Percentiles rank a stretch among this genome's conserved stretches.
phyloP scores from a whole-genome alignment of 2,329 filamentous ascomycete species.

The Fusarium oxysporum region DNA sequence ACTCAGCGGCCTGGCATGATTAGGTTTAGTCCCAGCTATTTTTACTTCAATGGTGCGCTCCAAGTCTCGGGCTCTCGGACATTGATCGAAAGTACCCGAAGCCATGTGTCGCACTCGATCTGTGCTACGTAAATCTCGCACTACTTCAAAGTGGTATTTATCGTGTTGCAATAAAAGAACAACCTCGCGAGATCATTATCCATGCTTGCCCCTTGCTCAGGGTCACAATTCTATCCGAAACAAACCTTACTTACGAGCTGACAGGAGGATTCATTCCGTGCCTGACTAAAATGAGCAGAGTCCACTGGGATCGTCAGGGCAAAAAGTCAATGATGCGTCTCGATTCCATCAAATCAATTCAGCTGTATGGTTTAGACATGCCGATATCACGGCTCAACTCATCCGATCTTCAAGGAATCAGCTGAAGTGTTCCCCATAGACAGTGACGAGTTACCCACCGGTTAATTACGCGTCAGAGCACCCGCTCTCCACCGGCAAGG shows the following conservation, averaged over 20 bases:
- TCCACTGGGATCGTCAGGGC: constrained; percentile 9
- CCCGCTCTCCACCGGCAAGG: constrained; percentile 15
- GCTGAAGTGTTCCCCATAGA: constrained; percentile 11
- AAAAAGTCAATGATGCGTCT: constrained; percentile 11
- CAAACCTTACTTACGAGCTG: constrained; percentile 21
- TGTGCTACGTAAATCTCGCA: neutral
- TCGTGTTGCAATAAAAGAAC: neutral
- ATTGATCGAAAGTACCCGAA: neutral
- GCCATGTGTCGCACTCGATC: neutral
- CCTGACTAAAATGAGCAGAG: constrained; percentile 7
- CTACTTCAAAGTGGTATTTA: neutral
- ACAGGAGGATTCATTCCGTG: neutral
- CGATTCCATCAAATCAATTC: neutral
- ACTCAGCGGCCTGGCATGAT: neutral
- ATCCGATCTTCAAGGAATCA: neutral
- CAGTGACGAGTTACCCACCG: constrained; percentile 1
- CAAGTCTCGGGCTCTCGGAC: neutral
- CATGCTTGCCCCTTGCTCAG: neutral
- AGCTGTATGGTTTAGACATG: neutral
- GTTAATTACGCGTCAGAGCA: constrained; percentile 22
- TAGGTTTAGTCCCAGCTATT: neutral
- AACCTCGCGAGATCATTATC: neutral
- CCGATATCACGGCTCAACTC: neutral
- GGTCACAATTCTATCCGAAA: neutral
- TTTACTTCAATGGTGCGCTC: neutral